Base-by-base conservation (phyloP, 805 yeast species). In the Candida jianshihensis region DNA sequence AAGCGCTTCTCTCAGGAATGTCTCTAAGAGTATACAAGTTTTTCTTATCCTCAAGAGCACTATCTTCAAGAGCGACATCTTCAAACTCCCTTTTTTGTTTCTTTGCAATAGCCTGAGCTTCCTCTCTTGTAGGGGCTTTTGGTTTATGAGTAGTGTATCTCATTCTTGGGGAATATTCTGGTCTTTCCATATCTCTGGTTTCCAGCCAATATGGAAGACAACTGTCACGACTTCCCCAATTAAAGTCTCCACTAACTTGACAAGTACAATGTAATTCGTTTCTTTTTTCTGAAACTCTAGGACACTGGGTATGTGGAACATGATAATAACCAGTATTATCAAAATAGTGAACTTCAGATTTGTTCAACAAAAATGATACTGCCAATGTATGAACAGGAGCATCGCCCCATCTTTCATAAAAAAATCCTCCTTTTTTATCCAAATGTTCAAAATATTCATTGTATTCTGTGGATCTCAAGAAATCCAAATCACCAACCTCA, bases 351-450 rank as follows among this genome's bases (percentile, higher is more conserved):
- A 85, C 54, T 49, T 81, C 72, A 21, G 64, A 60, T 47, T 67
- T 66, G 42, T 75, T 69, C 34, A 79, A 57, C 49, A 82, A 67
- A 32, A 80, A 60, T 2, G 87, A 61, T 3, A 76, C 83, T 5
- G 84, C 94, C 34, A 85, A 69, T 1, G 94, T 74, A 60, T 85
- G 95, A n/a, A 85, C 74, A 4, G 95, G 95, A 0, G 95, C 95
- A 60, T 86, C 96, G 16, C 96, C 96, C 95, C 95, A 86, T 46
- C 96, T 69, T 61, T 86, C 92, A 53, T 83, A 82, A 56, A 75
- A 84, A 56, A 84, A 84, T 1, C 94, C 95, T 39, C 94, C 94
- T 3, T 72, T 56, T 32, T 57, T 41, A 53, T 84, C 95, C 31
- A 84, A 62, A 53, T 63, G 62, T 17, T 81, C 64, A 54, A 83